These are phyloP conservation scores for Candida hungchunana DNA, from an alignment of 805 yeast species.

Conservation along the genomic window DNA sequence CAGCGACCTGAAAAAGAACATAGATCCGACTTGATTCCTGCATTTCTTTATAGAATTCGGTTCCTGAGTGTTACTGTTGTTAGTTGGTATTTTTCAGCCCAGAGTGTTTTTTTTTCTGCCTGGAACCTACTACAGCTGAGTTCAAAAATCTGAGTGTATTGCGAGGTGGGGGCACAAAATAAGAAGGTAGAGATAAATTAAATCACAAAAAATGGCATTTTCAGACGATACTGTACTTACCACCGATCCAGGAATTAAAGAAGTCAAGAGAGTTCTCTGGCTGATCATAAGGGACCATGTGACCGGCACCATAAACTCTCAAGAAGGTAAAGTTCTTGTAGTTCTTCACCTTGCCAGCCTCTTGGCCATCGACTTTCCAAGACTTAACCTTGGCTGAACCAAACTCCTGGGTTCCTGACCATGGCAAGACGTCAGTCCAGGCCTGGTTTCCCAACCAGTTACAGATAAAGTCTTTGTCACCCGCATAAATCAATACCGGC, in stretches of 20 bases:
- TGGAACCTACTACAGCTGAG: too few relatives aligned
- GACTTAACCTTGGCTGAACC: conserved; percentile 38
- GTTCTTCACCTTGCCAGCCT: conserved; percentile 67
- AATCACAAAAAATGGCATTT: background rate
- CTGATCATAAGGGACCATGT: conserved; percentile 92
- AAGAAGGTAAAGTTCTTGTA: conserved; percentile 71
- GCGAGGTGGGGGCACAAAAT: background rate
- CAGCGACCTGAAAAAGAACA: conserved; percentile 27
- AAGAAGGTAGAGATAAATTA: background rate
- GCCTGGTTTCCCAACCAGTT: conserved; percentile 94
- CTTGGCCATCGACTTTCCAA: conserved; percentile 45
- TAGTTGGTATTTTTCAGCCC: too few relatives aligned
- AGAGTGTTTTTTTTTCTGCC: too few relatives aligned
- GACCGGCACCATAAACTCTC: conserved; percentile 87
- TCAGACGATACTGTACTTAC: conserved; percentile 42
- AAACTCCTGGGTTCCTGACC: conserved; percentile 56
- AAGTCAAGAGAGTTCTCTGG: conserved; percentile 73
- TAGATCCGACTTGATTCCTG: conserved; percentile 13
- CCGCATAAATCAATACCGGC: conserved; percentile 89
- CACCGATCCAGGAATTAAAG: conserved; percentile 82
- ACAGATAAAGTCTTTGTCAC: conserved; percentile 94
- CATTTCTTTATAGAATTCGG: too few relatives aligned
- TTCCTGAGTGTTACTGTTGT: conserved; percentile 12
- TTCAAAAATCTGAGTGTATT: too few relatives aligned
- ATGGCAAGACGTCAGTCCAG: conserved; percentile 74